phyloP scores from a whole-genome alignment of 1,139 yeast genomes.

The Suhomyces kunorum region DNA sequence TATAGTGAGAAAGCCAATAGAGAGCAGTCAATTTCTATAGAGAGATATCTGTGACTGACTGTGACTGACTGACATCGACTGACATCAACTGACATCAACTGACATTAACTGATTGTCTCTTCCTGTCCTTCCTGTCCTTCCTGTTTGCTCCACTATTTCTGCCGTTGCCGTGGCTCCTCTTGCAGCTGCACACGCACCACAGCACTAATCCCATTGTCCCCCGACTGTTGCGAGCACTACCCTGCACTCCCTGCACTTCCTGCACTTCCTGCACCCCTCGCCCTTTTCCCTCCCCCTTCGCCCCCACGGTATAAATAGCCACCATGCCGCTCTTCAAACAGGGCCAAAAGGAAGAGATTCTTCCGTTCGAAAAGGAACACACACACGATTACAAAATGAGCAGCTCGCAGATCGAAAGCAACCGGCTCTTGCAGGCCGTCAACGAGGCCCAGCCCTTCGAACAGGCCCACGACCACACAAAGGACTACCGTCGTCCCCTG shows the following conservation, averaged over 20 bases:
- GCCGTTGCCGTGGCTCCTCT: no score
- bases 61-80: no score
- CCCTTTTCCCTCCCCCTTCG: background rate
- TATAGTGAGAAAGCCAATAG: no score
- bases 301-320: slow-evolving; percentile 9
- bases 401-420: slow-evolving; percentile 68
- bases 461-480: slow-evolving; percentile 56
- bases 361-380: slow-evolving; percentile 12
- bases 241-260: no score
- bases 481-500: slow-evolving; percentile 31
- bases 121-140: no score
- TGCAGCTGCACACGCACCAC: slow-evolving; percentile 2
- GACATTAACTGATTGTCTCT: no score
- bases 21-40: no score
- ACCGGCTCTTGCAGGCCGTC: slow-evolving; percentile 77
- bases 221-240: slow-evolving; percentile 12
- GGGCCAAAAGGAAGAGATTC: slow-evolving; percentile 3
- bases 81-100: no score
- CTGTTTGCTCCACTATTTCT: no score
- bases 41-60: no score
- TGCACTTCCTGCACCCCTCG: no score
- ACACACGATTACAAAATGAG: slow-evolving; percentile 50
- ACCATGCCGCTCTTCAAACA: slow-evolving; percentile 11
- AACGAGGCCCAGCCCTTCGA: slow-evolving; percentile 96
- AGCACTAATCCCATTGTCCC: slow-evolving; percentile 1